Percentiles rank a stretch among this genome's conserved stretches.
Evolutionary conservation across 148 eudicot genomes (phyloP).

Genomic region (Arctostaphylos glauca): DNA sequence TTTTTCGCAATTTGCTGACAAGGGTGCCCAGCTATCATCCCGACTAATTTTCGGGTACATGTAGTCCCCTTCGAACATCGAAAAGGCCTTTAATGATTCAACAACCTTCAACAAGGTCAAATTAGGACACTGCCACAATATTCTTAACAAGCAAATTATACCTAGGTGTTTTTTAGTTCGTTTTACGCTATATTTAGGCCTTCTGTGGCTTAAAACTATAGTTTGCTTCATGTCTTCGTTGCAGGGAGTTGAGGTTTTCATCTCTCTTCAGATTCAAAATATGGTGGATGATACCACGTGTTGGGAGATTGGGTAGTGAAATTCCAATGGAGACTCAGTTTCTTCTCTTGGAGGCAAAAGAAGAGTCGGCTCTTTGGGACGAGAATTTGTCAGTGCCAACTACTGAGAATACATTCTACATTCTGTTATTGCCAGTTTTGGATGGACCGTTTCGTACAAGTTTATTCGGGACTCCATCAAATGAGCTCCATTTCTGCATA

Average conservation of each 20-base stretch:
- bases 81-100: not conserved
- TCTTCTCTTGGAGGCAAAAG: slow-evolving; percentile 25
- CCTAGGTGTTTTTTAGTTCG: not conserved
- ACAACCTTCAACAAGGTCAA: not conserved
- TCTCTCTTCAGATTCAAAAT: slow-evolving; percentile 26
- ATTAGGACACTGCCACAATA: not conserved
- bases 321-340: slow-evolving; percentile 27
- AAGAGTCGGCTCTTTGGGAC: slow-evolving; percentile 2
- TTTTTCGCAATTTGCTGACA: too few species aligned
- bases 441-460: slow-evolving; percentile 53
- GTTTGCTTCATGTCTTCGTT: slow-evolving; percentile 7
- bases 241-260: slow-evolving; percentile 23
- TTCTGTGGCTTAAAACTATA: not conserved
- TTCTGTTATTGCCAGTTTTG: slow-evolving; percentile 48
- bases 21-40: too few species aligned
- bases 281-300: slow-evolving; percentile 31
- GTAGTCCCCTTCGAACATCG: not conserved
- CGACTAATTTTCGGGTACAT: too few species aligned
- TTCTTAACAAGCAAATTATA: not conserved
- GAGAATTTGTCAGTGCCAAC: not conserved
- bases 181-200: not conserved
- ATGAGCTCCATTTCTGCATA: slow-evolving; percentile 53
- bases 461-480: slow-evolving; percentile 43
- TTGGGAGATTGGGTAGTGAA: slow-evolving; percentile 26
- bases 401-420: slow-evolving; percentile 22